phyloP scores from a whole-genome alignment of 192 early-diverging fungal genomes.

The Backusella morwellensis region DNA sequence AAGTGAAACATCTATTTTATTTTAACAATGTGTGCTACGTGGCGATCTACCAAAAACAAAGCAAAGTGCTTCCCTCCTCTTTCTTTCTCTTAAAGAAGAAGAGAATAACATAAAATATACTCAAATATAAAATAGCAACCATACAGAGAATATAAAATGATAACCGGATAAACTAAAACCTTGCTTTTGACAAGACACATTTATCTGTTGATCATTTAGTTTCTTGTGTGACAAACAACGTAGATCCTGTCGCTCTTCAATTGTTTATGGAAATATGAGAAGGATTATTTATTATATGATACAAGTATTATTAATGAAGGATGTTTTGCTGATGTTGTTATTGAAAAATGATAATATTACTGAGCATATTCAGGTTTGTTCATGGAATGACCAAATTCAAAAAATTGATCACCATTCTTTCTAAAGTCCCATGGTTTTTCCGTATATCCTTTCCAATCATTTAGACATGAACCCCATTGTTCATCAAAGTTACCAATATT shows the following conservation, averaged over 20 bases:
- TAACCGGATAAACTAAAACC: neutral
- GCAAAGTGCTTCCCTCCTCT: neutral
- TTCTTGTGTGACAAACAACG: neutral
- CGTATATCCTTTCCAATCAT: slow-evolving; percentile 19
- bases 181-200: neutral
- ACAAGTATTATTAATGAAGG: neutral
- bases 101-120: neutral
- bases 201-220: neutral
- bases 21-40: no score
- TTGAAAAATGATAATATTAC: neutral
- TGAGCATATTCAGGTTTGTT: neutral
- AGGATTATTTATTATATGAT: neutral
- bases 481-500: slow-evolving; percentile 27
- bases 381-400: neutral
- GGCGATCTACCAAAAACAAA: neutral
- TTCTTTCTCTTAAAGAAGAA: neutral
- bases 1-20: no score
- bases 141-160: neutral
- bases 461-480: slow-evolving; percentile 25
- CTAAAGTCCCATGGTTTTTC: slow-evolving; percentile 21
- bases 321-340: neutral
- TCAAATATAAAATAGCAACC: no score
- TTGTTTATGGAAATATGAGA: neutral
- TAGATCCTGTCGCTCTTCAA: neutral
- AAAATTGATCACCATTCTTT: slow-evolving; percentile 12